These are phyloP conservation scores for Lineolata rhizophorae DNA, from an alignment of 495 filamentous ascomycete genomes.

Conservation along the genomic window DNA sequence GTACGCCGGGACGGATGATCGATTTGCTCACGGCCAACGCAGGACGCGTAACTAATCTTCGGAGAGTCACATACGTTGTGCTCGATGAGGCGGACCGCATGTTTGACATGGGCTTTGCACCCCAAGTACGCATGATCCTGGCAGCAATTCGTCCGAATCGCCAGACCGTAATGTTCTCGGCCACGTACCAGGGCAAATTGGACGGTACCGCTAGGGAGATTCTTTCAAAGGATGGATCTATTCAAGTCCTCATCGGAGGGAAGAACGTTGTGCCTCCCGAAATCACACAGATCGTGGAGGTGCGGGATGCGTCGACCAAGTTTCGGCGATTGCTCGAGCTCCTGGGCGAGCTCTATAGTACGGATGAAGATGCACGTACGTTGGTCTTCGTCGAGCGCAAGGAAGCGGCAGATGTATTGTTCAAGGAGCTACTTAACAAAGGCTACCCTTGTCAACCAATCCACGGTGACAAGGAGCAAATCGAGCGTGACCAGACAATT, in stretches of 20 bases:
- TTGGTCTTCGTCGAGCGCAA: conserved; percentile 92
- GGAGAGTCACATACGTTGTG: conserved; percentile 75
- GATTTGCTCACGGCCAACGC: conserved; percentile 84
- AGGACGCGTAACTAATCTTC: conserved; percentile 78
- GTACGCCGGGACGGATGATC: conserved; percentile 92
- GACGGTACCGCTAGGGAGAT: conserved; percentile 77
- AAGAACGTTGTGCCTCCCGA: conserved; percentile 81
- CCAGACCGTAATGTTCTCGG: conserved; percentile 89
- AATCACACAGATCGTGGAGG: conserved; percentile 84
- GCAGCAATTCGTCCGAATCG: conserved; percentile 73
- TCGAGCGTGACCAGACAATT: conserved; percentile 86
- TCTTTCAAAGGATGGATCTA: conserved; percentile 55
- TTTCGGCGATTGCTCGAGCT: conserved; percentile 68
- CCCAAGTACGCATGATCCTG: conserved; percentile 93
- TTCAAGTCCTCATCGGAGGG: conserved; percentile 85
- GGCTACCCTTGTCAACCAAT: conserved; percentile 93
- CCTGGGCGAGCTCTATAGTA: conserved; percentile 66
- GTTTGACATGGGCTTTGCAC: conserved; percentile 99
- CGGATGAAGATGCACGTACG: conserved; percentile 72
- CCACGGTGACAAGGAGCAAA: conserved; percentile 89
- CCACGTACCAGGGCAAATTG: conserved; percentile 90
- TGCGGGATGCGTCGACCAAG: conserved; percentile 64
- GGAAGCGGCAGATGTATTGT: conserved; percentile 71
- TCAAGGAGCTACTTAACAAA: conserved; percentile 64
- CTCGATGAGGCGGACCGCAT: conserved; percentile 96